Percentiles rank a stretch among this genome's conserved stretches.
phyloP scores from a whole-genome alignment of 179 eudicot genomes.

The Camellia oleifera region DNA sequence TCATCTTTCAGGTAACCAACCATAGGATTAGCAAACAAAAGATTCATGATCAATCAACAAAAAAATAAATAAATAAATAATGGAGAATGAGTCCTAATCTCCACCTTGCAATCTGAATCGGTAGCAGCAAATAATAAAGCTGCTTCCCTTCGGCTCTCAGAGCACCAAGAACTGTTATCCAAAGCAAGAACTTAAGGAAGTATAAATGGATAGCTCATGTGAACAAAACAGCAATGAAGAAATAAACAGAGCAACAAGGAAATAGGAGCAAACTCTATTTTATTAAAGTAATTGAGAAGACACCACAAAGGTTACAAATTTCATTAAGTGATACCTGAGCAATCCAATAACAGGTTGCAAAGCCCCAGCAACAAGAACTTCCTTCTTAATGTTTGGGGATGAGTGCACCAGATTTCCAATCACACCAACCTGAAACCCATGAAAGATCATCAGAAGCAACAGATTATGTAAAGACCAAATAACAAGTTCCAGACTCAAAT shows the following conservation, averaged over 20 bases:
- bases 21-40: neutral
- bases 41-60: neutral
- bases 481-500: neutral
- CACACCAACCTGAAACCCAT: constrained; percentile 77
- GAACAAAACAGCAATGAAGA: neutral
- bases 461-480: neutral
- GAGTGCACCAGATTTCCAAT: constrained; percentile 98
- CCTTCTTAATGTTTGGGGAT: constrained; percentile 85
- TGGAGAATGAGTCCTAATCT: neutral
- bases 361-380: constrained; percentile 88
- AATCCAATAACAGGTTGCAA: constrained; percentile 89
- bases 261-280: constrained; percentile 3
- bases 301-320: constrained; percentile 1
- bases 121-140: constrained; percentile 96
- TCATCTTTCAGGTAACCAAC: neutral
- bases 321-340: constrained; percentile 57
- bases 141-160: constrained; percentile 98
- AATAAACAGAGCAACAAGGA: neutral
- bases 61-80: neutral
- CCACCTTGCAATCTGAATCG: constrained; percentile 98
- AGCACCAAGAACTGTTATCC: constrained; percentile 71
- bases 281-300: neutral
- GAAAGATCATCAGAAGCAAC: constrained; percentile 8
- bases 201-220: neutral
- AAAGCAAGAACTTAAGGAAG: neutral